These are phyloP conservation scores for Populus hybrid DNA, from an alignment of 441 rosid species.

Conservation along the genomic window DNA sequence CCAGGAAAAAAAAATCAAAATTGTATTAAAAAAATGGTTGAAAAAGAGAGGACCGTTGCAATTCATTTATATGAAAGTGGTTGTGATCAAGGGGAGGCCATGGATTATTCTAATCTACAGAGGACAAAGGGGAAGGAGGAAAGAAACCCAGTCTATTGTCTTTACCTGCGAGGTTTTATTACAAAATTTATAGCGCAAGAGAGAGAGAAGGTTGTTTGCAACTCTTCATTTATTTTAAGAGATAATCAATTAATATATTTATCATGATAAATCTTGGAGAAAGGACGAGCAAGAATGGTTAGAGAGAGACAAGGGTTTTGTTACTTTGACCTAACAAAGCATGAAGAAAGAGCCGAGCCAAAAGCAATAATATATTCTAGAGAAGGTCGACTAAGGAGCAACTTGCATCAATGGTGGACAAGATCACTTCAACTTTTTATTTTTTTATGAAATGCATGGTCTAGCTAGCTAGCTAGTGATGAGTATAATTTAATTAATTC, in stretches of 20 bases:
- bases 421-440: no score
- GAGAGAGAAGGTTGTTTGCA: conserved; percentile 9
- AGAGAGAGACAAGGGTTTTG: no score
- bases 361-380: neutral
- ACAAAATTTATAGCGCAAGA: neutral
- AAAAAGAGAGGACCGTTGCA: no score
- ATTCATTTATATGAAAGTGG: no score
- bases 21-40: no score
- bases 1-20: no score
- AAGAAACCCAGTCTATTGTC: neutral
- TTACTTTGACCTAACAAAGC: neutral
- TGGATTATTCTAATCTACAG: no score
- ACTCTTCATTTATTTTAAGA: conserved; percentile 22
- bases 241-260: neutral
- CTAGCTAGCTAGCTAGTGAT: neutral
- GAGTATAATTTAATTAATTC: neutral
- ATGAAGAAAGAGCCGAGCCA: neutral
- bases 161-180: neutral
- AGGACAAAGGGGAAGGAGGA: neutral
- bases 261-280: neutral
- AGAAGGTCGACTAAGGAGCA: neutral
- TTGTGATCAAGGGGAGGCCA: no score
- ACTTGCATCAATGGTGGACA: conserved; percentile 5
- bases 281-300: conserved; percentile 15
- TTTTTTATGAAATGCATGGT: neutral